Conservation (phyloP, 768 basidiomycete genomes). For the Chlorophyllum brunneum region DNA sequence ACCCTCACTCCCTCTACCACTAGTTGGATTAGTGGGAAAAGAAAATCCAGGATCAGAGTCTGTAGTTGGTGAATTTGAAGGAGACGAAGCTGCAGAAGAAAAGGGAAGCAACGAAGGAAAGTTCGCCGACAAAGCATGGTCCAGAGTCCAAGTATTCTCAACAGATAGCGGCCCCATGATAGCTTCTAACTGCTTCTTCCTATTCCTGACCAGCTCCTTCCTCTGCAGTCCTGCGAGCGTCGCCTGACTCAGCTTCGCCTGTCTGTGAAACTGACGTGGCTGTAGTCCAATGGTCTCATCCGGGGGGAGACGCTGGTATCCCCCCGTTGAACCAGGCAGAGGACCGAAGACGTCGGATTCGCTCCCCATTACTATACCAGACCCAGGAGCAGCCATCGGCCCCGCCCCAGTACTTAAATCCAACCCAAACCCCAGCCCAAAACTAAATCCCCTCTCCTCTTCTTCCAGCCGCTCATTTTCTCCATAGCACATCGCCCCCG, state of each 20-base stretch:
- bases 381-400: constrained; percentile 13
- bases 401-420: constrained; percentile 18
- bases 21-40: not conserved
- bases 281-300: not conserved
- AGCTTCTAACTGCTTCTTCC: constrained; percentile 68
- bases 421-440: constrained; percentile 5
- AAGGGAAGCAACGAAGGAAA: constrained; percentile 20
- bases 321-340: not conserved
- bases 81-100: constrained; percentile 19
- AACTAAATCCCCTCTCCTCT: constrained; percentile 7
- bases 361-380: not conserved
- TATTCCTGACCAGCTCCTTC: constrained; percentile 66
- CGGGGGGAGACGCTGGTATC: not conserved
- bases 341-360: constrained; percentile 9
- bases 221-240: constrained; percentile 69
- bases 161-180: constrained; percentile 65
- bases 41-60: constrained; percentile 3
- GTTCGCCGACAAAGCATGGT: constrained; percentile 67
- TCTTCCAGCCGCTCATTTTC: constrained; percentile 9
- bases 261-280: constrained; percentile 3
- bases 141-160: constrained; percentile 69
- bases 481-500: constrained; percentile 13
- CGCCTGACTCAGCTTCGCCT: constrained; percentile 50
- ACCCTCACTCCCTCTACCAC: not conserved
- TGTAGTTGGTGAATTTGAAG: constrained; percentile 9